Evolutionary conservation across 2,329 filamentous ascomycete genomes (phyloP).

Genomic region (Huntiella savannae): DNA sequence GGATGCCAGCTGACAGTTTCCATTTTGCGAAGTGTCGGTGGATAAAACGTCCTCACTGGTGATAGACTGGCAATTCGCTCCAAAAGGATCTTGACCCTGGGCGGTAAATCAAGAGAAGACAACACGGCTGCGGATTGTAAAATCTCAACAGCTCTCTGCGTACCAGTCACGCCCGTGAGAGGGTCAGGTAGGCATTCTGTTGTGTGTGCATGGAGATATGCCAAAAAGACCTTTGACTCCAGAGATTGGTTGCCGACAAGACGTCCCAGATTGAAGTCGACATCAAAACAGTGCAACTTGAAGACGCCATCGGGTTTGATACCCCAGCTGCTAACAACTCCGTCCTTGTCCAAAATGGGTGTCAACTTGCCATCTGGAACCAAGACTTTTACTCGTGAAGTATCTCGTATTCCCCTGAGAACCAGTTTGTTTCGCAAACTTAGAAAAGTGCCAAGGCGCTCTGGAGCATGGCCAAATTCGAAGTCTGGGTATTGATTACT

Average conservation of each 20-base stretch:
- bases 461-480: no score
- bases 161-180: slow-evolving; percentile 30
- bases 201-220: slow-evolving; percentile 35
- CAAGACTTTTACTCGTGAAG: slow-evolving; percentile 19
- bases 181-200: slow-evolving; percentile 31
- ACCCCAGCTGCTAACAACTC: no score
- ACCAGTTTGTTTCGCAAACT: slow-evolving; percentile 23
- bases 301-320: no score
- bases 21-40: slow-evolving; percentile 22
- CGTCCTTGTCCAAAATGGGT: no score
- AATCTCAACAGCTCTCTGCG: slow-evolving; percentile 31
- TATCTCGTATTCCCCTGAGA: slow-evolving; percentile 16
- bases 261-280: slow-evolving; percentile 31
- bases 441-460: neutral
- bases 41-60: slow-evolving; percentile 27
- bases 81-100: slow-evolving; percentile 20
- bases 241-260: slow-evolving; percentile 32
- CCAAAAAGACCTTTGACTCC: slow-evolving; percentile 30
- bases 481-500: no score
- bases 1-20: slow-evolving; percentile 26
- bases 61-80: slow-evolving; percentile 21
- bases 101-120: slow-evolving; percentile 25
- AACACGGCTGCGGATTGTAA: slow-evolving; percentile 27
- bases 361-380: slow-evolving; percentile 13
- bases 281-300: slow-evolving; percentile 23